Evolutionary conservation across 495 filamentous ascomycete genomes (phyloP).

Genomic region (Penicillium canescens): DNA sequence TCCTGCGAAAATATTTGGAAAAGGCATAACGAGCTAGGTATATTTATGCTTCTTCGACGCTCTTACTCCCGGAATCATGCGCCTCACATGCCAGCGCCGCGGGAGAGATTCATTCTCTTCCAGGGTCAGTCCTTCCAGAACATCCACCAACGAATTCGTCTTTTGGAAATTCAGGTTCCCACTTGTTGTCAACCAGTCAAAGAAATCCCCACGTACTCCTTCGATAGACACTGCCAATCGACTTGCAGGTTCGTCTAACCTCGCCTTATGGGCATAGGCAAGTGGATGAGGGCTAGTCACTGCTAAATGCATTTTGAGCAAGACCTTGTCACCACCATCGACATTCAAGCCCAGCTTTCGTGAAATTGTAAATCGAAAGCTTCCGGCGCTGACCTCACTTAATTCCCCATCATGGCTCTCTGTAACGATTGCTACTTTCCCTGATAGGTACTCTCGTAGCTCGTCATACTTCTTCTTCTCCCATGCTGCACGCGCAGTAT

Average conservation of each 20-base stretch:
- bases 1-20: too few relatives aligned
- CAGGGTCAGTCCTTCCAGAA: slow-evolving; percentile 2
- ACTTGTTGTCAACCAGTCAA: slow-evolving; percentile 3
- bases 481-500: not conserved
- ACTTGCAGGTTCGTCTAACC: slow-evolving; percentile 7
- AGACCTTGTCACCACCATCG: slow-evolving; percentile 1
- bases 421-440: not conserved
- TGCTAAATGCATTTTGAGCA: not conserved
- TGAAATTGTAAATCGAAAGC: slow-evolving; percentile 2
- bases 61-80: not conserved
- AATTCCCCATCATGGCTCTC: not conserved
- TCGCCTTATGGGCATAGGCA: slow-evolving; percentile 2
- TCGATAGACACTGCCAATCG: slow-evolving; percentile 10
- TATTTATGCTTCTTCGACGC: not conserved
- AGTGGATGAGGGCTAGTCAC: not conserved
- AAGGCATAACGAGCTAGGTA: not conserved
- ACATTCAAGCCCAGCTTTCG: slow-evolving; percentile 1
- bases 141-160: slow-evolving; percentile 15
- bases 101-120: not conserved
- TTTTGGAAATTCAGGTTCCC: slow-evolving; percentile 1
- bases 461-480: slow-evolving; percentile 1
- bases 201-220: slow-evolving; percentile 7
- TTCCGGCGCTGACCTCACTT: not conserved
- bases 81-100: not conserved
- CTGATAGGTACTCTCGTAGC: not conserved